A percentile compares a stretch with the other conserved stretches of the same genome.
phyloP scores from a whole-genome alignment of 2,329 filamentous ascomycete species.

The Alternaria hordeiaustralica region DNA sequence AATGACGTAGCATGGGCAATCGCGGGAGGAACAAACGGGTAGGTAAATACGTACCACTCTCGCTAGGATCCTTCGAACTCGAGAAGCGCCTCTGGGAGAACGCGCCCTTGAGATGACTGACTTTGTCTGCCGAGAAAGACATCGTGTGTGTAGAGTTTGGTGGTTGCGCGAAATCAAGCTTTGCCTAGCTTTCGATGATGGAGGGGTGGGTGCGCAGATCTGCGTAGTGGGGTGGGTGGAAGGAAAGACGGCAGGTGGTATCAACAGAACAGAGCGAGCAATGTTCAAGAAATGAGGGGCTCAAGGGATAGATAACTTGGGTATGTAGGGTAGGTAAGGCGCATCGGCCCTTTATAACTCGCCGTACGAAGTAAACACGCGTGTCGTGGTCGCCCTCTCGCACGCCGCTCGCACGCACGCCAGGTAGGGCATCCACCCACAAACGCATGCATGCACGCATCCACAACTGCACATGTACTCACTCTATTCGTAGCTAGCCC shows the following conservation, averaged over 20 bases:
- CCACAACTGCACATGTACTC: neutral
- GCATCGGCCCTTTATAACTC: slow-evolving; percentile 11
- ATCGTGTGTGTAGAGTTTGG: slow-evolving; percentile 23
- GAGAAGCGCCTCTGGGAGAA: slow-evolving; percentile 45
- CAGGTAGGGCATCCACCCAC: neutral
- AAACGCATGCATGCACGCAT: slow-evolving; percentile 2
- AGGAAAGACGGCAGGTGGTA: neutral
- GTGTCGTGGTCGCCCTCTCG: neutral
- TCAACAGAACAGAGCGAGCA: too few relatives aligned
- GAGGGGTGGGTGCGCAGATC: slow-evolving; percentile 4
- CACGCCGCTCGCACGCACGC: neutral
- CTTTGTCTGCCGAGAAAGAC: slow-evolving; percentile 46
- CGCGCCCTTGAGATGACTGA: slow-evolving; percentile 39
- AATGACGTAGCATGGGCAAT: slow-evolving; percentile 13
- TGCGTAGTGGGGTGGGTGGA: neutral
- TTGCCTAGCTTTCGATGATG: slow-evolving; percentile 14
- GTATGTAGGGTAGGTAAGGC: neutral
- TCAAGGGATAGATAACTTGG: neutral
- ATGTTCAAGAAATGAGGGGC: neutral
- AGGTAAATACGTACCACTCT: slow-evolving; percentile 41
- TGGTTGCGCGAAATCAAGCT: slow-evolving; percentile 14
- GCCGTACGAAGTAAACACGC: slow-evolving; percentile 1
- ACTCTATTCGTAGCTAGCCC: neutral
- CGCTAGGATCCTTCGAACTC: slow-evolving; percentile 43
- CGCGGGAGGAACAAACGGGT: neutral